These are phyloP conservation scores for Globisporangium camurandrum DNA, from an alignment of 352 stramenopile species.

Conservation along the genomic window DNA sequence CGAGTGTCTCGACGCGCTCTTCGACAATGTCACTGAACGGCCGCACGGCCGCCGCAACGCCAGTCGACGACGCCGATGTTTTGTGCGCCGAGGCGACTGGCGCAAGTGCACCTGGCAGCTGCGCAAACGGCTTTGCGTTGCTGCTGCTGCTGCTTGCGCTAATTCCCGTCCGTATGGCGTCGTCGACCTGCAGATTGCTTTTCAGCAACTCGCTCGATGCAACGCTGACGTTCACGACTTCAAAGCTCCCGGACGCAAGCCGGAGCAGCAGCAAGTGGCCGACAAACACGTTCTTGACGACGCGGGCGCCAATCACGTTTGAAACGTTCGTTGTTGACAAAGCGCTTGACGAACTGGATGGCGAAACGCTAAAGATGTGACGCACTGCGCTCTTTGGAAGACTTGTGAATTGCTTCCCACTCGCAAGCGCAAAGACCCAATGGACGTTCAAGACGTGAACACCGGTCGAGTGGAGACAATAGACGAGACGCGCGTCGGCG, in stretches of 20 bases:
- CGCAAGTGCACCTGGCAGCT: slow-evolving; percentile 41
- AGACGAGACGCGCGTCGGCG: slow-evolving; percentile 50
- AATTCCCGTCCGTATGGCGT: too few species aligned
- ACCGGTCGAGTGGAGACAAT: slow-evolving; percentile 70
- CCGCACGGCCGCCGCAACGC: slow-evolving; percentile 19
- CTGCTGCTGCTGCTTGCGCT: too few species aligned
- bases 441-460: slow-evolving; percentile 71
- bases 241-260: slow-evolving; percentile 60
- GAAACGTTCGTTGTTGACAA: slow-evolving; percentile 10
- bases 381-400: slow-evolving; percentile 64
- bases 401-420: slow-evolving; percentile 47
- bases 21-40: slow-evolving; percentile 56
- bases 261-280: slow-evolving; percentile 70
- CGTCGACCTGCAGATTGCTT: too few species aligned
- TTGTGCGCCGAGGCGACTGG: slow-evolving; percentile 33
- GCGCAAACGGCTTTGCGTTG: slow-evolving; percentile 24
- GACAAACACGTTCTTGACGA: slow-evolving; percentile 72
- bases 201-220: slow-evolving; percentile 68
- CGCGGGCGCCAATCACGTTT: slow-evolving; percentile 54
- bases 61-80: slow-evolving; percentile 18
- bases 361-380: slow-evolving; percentile 73
- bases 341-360: slow-evolving; percentile 11
- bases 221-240: slow-evolving; percentile 74
- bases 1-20: slow-evolving; percentile 47
- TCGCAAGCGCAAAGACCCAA: slow-evolving; percentile 55